phyloP scores from a whole-genome alignment of 177 flowering plant species.

The Vitis hybrid region DNA sequence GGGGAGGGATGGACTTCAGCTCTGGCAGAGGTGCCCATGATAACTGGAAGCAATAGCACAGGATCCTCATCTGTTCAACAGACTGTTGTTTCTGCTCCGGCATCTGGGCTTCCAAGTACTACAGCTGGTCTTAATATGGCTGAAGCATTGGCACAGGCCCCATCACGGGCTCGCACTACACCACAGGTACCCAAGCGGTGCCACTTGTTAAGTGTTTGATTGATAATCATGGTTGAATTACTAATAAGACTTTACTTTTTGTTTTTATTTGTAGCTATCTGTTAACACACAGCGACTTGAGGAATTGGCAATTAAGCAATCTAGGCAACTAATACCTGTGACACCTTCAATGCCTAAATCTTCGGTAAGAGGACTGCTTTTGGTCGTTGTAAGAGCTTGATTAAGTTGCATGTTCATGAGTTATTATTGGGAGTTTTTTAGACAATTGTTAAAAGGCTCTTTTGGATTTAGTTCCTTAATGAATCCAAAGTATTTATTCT shows the following conservation, averaged over 20 bases:
- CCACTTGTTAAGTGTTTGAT: slow-evolving; percentile 1
- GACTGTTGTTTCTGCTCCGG: slow-evolving; percentile 24
- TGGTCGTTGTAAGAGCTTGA: slow-evolving; percentile 1
- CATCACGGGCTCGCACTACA: slow-evolving; percentile 52
- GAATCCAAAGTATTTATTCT: neutral
- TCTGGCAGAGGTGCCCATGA: slow-evolving; percentile 71
- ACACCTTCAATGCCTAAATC: slow-evolving; percentile 76
- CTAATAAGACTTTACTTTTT: neutral
- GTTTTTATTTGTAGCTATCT: slow-evolving; percentile 45
- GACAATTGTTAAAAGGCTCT: neutral
- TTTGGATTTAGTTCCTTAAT: neutral
- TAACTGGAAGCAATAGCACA: slow-evolving; percentile 37
- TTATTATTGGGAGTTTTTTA: neutral
- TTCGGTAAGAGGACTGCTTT: slow-evolving; percentile 38
- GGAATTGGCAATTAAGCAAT: slow-evolving; percentile 78
- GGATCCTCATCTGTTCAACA: slow-evolving; percentile 37
- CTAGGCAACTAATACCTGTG: slow-evolving; percentile 82
- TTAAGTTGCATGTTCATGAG: neutral
- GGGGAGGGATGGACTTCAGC: slow-evolving; percentile 92
- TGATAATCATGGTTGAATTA: neutral
- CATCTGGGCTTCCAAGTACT: slow-evolving; percentile 32
- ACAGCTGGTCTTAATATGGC: slow-evolving; percentile 84
- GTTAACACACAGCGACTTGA: slow-evolving; percentile 81
- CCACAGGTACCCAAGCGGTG: slow-evolving; percentile 55
- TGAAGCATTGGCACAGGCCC: slow-evolving; percentile 79